Conservation (phyloP, 345 rosid genomes). For the Sapria himalayana region DNA sequence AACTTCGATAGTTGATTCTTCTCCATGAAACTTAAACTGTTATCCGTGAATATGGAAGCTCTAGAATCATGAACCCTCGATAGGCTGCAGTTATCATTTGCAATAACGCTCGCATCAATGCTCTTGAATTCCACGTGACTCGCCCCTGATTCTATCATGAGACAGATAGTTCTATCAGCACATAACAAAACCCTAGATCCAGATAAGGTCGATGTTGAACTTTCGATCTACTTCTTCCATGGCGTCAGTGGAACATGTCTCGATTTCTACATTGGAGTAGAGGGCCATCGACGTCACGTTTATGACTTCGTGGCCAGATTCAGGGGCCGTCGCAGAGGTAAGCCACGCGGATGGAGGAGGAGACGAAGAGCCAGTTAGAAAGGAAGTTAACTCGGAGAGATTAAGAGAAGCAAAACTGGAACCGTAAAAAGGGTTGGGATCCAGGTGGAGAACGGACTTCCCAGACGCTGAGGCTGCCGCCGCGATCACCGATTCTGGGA, state of each 20-base stretch:
- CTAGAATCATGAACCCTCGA: constrained; percentile 57
- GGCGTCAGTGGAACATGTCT: constrained; percentile 20
- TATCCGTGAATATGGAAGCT: constrained; percentile 59
- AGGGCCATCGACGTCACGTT: no score
- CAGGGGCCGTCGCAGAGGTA: constrained; percentile 1
- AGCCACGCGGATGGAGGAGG: constrained; percentile 8
- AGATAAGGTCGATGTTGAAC: constrained; percentile 37
- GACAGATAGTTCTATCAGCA: constrained; percentile 37
- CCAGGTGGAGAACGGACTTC: constrained; percentile 68
- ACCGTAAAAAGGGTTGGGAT: constrained; percentile 77
- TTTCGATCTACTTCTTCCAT: constrained; percentile 22
- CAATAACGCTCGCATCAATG: constrained; percentile 43
- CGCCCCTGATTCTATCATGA: constrained; percentile 33
- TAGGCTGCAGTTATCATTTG: constrained; percentile 29
- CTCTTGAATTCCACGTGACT: constrained; percentile 56
- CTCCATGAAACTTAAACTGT: constrained; percentile 38
- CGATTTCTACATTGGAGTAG: constrained; percentile 41
- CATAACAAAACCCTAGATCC: constrained; percentile 66
- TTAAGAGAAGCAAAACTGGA: constrained; percentile 63
- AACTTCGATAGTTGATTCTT: constrained; percentile 64
- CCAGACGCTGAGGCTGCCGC: constrained; percentile 57
- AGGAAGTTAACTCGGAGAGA: constrained; percentile 35
- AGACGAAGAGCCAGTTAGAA: constrained; percentile 28
- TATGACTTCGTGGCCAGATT: constrained; percentile 21
- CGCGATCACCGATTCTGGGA: constrained; percentile 44